These are phyloP conservation scores for Polygonum aviculare DNA, from an alignment of 148 eudicot species.

Conservation along the genomic window DNA sequence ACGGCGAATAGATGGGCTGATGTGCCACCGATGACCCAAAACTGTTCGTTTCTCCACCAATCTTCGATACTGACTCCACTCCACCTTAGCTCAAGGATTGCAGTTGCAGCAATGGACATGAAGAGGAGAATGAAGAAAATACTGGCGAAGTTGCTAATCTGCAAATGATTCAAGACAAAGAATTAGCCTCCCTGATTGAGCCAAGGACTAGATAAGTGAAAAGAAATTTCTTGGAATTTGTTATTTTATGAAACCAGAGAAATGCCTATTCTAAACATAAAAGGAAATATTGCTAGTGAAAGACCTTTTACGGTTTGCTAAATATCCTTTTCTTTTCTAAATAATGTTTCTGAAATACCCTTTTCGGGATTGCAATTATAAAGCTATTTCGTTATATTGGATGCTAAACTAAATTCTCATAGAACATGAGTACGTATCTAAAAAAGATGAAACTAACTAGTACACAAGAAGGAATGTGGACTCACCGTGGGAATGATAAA, in stretches of 20 bases:
- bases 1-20: constrained; percentile 94
- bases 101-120: constrained; percentile 73
- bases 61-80: constrained; percentile 81
- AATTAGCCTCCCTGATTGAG: neutral
- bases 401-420: too few relatives aligned
- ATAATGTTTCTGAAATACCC: too few relatives aligned
- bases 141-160: constrained; percentile 90
- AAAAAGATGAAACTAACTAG: neutral
- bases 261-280: too few relatives aligned
- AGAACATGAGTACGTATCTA: neutral
- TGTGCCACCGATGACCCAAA: constrained; percentile 97
- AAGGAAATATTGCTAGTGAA: too few relatives aligned
- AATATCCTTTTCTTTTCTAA: too few relatives aligned
- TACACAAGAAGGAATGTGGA: neutral
- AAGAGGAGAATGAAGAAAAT: constrained; percentile 94
- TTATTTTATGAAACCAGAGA: too few relatives aligned
- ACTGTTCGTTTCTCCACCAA: constrained; percentile 97
- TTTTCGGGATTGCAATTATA: neutral
- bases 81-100: constrained; percentile 88
- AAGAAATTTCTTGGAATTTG: too few relatives aligned
- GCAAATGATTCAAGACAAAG: constrained; percentile 16
- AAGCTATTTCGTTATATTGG: neutral
- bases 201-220: neutral
- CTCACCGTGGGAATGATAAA: constrained; percentile 96
- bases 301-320: too few relatives aligned